Conservation (phyloP, 148 eudicot species). For the Cornus florida region DNA sequence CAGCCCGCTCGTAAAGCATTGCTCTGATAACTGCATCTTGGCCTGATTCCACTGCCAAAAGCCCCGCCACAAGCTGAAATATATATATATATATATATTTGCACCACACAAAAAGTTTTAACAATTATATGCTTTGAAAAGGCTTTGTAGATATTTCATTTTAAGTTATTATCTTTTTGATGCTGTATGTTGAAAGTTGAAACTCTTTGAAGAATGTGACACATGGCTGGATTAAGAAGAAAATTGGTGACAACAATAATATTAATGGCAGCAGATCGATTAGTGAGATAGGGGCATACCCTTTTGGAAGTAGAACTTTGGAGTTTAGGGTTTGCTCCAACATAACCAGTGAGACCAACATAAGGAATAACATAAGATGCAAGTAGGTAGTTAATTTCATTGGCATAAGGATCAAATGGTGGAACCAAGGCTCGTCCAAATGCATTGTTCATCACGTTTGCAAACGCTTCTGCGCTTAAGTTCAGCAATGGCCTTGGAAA, state of each 20-base stretch:
- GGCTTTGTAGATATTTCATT: too few species aligned
- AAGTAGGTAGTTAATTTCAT: constrained; percentile 59
- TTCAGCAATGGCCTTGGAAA: constrained; percentile 76
- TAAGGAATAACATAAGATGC: constrained; percentile 83
- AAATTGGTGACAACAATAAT: too few species aligned
- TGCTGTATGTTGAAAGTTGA: too few species aligned
- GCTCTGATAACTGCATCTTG: constrained; percentile 84
- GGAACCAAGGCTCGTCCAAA: constrained; percentile 53
- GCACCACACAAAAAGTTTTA: too few species aligned
- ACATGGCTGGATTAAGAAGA: too few species aligned
- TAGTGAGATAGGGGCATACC: constrained; percentile 16
- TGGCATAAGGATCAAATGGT: constrained; percentile 77
- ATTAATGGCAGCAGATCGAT: too few species aligned
- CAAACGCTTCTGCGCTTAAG: constrained; percentile 55
- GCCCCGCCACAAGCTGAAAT: constrained; percentile 72
- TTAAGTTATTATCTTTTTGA: too few species aligned
- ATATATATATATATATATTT: not conserved
- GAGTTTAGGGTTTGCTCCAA: constrained; percentile 71
- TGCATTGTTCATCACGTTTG: constrained; percentile 59
- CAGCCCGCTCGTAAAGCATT: constrained; percentile 54
- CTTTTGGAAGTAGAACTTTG: constrained; percentile 38
- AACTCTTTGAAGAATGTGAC: too few species aligned
- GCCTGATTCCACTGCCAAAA: constrained; percentile 82
- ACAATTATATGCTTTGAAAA: too few species aligned
- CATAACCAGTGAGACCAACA: constrained; percentile 88